Conservation (phyloP, 2,329 filamentous ascomycete genomes). For the Ophiostoma novo-ulmi region DNA sequence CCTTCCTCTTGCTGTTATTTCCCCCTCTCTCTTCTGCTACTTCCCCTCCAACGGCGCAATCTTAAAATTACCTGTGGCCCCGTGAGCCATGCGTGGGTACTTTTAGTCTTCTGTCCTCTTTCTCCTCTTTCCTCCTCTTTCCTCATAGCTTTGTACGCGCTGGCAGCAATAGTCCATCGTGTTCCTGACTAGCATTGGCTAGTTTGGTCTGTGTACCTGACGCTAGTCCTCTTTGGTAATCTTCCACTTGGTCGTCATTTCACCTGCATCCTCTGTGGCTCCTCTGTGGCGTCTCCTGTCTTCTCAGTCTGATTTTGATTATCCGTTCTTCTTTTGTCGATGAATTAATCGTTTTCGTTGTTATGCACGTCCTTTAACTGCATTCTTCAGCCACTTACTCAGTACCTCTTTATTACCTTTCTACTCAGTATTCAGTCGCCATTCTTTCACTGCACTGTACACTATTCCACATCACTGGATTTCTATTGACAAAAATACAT, state of each 20-base stretch:
- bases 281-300: constrained; percentile 1
- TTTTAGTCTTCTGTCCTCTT: neutral
- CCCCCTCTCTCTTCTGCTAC: neutral
- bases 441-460: too few species aligned
- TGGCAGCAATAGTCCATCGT: neutral
- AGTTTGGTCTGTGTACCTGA: neutral
- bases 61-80: neutral
- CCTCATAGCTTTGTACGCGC: neutral
- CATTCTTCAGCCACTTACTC: neutral
- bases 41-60: constrained; percentile 14
- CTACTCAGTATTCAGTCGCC: too few species aligned
- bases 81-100: constrained; percentile 3
- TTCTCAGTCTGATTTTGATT: neutral
- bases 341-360: neutral
- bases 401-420: too few species aligned
- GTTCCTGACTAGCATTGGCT: constrained; percentile 5
- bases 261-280: neutral
- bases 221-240: constrained; percentile 4
- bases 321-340: too few species aligned
- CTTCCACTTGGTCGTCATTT: neutral
- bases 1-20: neutral
- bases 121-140: neutral
- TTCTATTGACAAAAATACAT: neutral
- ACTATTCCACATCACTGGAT: too few species aligned
- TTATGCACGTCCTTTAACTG: neutral